A percentile compares a stretch with the other conserved stretches of the same genome.
Conservation (phyloP, 495 filamentous ascomycete species). For the Aspergillus nidulans region DNA sequence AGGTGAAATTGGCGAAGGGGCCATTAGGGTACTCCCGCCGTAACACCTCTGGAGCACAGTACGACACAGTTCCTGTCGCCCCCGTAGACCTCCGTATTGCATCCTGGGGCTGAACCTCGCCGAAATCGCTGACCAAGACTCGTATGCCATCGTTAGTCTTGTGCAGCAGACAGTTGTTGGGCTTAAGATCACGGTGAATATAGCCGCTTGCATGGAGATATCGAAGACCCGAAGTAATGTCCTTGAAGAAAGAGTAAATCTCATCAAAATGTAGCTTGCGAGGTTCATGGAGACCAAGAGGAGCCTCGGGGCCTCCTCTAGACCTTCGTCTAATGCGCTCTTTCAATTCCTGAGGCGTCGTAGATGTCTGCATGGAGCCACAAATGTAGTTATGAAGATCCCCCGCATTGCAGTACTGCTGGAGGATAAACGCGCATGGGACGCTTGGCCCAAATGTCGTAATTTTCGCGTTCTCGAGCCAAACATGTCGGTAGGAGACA, state of each 20-base stretch:
- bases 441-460: slow-evolving; percentile 85
- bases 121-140: slow-evolving; percentile 94
- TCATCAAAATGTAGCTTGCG: slow-evolving; percentile 78
- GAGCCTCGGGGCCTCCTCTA: slow-evolving; percentile 53
- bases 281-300: slow-evolving; percentile 45
- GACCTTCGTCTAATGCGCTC: slow-evolving; percentile 77
- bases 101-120: slow-evolving; percentile 84
- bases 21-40: slow-evolving; percentile 62
- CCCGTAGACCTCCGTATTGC: slow-evolving; percentile 80
- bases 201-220: slow-evolving; percentile 92
- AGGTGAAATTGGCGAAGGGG: slow-evolving; percentile 82
- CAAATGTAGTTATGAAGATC: slow-evolving; percentile 84
- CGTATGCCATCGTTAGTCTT: slow-evolving; percentile 61
- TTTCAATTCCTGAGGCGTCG: slow-evolving; percentile 78
- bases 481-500: slow-evolving; percentile 96
- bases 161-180: slow-evolving; percentile 91
- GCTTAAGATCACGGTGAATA: slow-evolving; percentile 94
- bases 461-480: slow-evolving; percentile 85
- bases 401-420: slow-evolving; percentile 96
- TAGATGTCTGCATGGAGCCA: slow-evolving; percentile 53
- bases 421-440: slow-evolving; percentile 92
- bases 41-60: slow-evolving; percentile 93
- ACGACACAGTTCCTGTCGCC: slow-evolving; percentile 93
- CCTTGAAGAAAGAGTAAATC: slow-evolving; percentile 94
- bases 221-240: slow-evolving; percentile 86